These are phyloP conservation scores for Sclerotinia glacialis DNA, from an alignment of 2,329 filamentous ascomycete species.

Conservation along the genomic window DNA sequence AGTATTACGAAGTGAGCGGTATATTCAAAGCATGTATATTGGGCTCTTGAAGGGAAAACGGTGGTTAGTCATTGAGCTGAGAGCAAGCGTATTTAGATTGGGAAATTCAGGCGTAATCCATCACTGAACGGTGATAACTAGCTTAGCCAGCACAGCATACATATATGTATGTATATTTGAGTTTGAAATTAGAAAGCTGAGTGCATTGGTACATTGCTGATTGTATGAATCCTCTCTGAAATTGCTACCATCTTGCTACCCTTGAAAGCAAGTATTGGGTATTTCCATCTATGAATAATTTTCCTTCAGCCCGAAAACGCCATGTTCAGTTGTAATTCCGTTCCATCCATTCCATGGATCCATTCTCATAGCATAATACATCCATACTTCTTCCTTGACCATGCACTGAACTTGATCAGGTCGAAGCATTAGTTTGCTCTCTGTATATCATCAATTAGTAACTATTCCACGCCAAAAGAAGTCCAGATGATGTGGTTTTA, in stretches of 20 bases:
- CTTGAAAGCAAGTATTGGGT: slow-evolving; percentile 16
- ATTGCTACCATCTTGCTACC: neutral
- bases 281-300: slow-evolving; percentile 17
- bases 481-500: slow-evolving; percentile 1
- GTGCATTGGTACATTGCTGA: neutral
- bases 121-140: neutral
- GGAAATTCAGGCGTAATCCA: neutral
- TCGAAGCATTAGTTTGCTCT: slow-evolving; percentile 39
- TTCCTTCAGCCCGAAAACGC: slow-evolving; percentile 3
- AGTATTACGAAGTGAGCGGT: neutral
- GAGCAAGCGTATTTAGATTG: slow-evolving; percentile 5
- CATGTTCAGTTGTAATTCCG: neutral
- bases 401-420: neutral
- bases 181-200: neutral
- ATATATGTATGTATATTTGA: slow-evolving; percentile 9
- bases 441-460: slow-evolving; percentile 26
- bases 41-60: neutral
- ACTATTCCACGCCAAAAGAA: neutral
- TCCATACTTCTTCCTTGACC: neutral
- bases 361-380: neutral
- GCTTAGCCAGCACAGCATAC: neutral
- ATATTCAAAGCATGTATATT: neutral
- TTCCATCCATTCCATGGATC: neutral
- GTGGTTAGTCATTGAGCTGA: neutral
- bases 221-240: neutral